Evolutionary conservation across 106 monocot genomes (phyloP).

Genomic region (Narthecium ossifragum): DNA sequence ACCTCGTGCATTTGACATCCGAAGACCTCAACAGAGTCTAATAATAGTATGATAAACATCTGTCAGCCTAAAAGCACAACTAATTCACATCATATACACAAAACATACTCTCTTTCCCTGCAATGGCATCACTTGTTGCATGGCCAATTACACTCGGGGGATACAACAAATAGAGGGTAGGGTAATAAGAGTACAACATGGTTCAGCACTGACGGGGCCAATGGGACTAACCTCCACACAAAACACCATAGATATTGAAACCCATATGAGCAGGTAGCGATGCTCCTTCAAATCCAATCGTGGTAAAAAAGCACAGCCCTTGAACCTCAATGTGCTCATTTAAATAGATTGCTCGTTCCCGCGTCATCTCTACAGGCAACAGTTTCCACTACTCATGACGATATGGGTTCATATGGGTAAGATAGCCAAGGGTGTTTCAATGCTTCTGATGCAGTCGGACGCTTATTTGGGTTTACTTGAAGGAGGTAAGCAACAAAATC

Average conservation of each 20-base stretch:
- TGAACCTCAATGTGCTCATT: not conserved
- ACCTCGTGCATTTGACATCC: no score
- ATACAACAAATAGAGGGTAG: not conserved
- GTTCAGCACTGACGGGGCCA: not conserved
- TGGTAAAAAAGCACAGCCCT: not conserved
- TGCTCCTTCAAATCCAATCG: no score
- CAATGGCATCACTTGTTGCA: not conserved
- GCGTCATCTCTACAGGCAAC: no score
- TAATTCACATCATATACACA: conserved; percentile 4
- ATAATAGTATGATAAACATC: no score
- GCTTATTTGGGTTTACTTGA: conserved; percentile 88
- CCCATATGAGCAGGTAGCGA: conserved; percentile 1
- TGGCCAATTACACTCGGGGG: not conserved
- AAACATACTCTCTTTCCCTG: not conserved
- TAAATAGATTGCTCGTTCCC: no score
- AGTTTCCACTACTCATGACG: conserved; percentile 45
- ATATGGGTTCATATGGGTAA: conserved; percentile 95
- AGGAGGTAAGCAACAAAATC: conserved; percentile 85
- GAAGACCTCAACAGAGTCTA: no score
- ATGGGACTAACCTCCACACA: not conserved
- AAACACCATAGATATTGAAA: not conserved
- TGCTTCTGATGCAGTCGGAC: conserved; percentile 74
- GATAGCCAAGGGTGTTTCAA: conserved; percentile 92
- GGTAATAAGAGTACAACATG: not conserved
- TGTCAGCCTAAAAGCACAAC: no score